Evolutionary conservation across 2,329 filamentous ascomycete genomes (phyloP).

Genomic region (Fusarium protoensiforme): DNA sequence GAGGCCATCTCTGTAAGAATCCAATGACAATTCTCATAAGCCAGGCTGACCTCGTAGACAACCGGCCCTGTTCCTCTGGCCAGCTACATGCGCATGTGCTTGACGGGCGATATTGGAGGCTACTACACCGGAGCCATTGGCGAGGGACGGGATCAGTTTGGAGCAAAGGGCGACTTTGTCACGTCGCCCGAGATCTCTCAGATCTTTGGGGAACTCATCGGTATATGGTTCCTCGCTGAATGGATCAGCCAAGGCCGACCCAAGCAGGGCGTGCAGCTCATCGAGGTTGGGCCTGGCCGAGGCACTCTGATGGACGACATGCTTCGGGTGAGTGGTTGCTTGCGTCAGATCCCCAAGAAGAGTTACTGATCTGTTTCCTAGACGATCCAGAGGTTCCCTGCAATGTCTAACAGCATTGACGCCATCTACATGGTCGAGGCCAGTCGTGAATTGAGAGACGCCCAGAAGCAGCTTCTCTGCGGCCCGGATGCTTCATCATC

Average conservation of each 20-base stretch:
- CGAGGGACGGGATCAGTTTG: conserved; percentile 84
- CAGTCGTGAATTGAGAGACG: conserved; percentile 79
- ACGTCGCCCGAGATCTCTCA: conserved; percentile 98
- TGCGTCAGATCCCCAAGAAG: too few relatives aligned
- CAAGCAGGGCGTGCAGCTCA: conserved; percentile 81
- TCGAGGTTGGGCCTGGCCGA: conserved; percentile 93
- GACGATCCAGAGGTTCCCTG: conserved; percentile 87
- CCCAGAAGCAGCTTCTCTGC: conserved; percentile 86
- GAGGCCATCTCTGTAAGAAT: conserved; percentile 81
- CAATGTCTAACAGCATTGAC: conserved; percentile 80
- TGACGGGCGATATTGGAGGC: conserved; percentile 89
- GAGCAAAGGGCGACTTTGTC: conserved; percentile 92
- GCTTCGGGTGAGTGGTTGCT: conserved; percentile 74
- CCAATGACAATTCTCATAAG: background rate
- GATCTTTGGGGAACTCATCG: conserved; percentile 93
- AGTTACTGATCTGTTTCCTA: conserved; percentile 47
- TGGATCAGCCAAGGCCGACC: conserved; percentile 92
- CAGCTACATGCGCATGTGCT: conserved; percentile 97
- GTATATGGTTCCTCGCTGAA: conserved; percentile 94
- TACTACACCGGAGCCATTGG: conserved; percentile 87
- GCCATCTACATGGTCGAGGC: conserved; percentile 95
- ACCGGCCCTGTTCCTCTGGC: conserved; percentile 94
- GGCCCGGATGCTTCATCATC: conserved; percentile 74
- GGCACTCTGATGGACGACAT: conserved; percentile 98
- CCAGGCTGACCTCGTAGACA: conserved; percentile 50